Conservation (phyloP, 495 filamentous ascomycete species). For the Lichenothelia convexa region DNA sequence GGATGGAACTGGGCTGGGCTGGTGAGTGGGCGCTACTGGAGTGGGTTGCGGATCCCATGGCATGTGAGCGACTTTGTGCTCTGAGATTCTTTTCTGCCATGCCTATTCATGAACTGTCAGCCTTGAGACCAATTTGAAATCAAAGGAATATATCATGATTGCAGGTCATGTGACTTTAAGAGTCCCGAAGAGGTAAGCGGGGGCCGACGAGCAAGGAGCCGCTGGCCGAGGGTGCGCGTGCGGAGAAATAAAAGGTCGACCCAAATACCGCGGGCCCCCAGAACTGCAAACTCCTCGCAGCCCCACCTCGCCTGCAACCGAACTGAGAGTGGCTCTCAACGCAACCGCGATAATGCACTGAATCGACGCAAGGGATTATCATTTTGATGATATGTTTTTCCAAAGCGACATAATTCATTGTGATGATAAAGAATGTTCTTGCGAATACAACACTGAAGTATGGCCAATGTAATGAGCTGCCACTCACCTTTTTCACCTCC, state of each 20-base stretch:
- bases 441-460: constrained; percentile 8
- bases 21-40: constrained; percentile 31
- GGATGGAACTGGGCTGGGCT: constrained; percentile 41
- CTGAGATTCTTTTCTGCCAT: constrained; percentile 83
- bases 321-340: not conserved
- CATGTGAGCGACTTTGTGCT: constrained; percentile 65
- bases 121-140: not conserved
- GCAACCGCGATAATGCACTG: not conserved
- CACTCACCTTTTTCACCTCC: constrained; percentile 36
- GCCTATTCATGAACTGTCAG: constrained; percentile 30
- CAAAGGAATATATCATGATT: not conserved
- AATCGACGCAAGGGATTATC: too few species aligned
- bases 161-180: not conserved
- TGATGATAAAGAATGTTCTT: constrained; percentile 2
- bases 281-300: not conserved
- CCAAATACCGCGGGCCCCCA: constrained; percentile 1
- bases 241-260: constrained; percentile 4
- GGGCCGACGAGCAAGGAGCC: not conserved
- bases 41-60: constrained; percentile 75
- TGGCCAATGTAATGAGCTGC: not conserved
- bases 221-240: constrained; percentile 2
- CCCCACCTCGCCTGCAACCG: not conserved
- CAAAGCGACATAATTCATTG: not conserved
- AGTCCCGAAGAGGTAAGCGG: not conserved
- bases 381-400: too few species aligned